Conservation (phyloP, 164 flowering plant species). For the Dillenia suffruticosa region DNA sequence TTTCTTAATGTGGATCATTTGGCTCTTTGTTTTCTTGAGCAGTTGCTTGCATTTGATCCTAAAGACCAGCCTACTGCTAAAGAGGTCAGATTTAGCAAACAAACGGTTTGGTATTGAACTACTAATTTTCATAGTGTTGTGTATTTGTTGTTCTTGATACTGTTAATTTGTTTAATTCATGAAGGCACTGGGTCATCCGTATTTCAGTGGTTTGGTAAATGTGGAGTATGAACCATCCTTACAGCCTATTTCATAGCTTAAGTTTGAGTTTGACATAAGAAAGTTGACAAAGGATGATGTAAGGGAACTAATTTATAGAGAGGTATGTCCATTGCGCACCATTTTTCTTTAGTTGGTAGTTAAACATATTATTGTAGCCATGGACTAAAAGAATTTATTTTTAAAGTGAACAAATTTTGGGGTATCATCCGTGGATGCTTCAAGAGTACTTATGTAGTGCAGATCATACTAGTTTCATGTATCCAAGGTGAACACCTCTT, state of each 20-base stretch:
- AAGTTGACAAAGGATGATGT: constrained; percentile 78
- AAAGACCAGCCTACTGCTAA: constrained; percentile 90
- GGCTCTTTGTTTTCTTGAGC: constrained; percentile 81
- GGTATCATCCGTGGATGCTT: constrained; percentile 99
- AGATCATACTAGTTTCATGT: constrained; percentile 80
- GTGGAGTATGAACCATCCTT: constrained; percentile 72
- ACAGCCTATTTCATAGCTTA: constrained; percentile 79
- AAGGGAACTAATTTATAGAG: constrained; percentile 85
- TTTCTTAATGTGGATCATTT: constrained; percentile 71
- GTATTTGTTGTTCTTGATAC: constrained; percentile 12
- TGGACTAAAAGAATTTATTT: constrained; percentile 11
- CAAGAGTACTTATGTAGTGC: constrained; percentile 78
- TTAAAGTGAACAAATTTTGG: constrained; percentile 71
- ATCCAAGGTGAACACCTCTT: constrained; percentile 66
- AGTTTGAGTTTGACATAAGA: constrained; percentile 92
- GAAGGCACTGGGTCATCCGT: constrained; percentile 90
- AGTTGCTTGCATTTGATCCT: constrained; percentile 88
- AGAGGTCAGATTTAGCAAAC: constrained; percentile 45
- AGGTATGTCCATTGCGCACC: constrained; percentile 39
- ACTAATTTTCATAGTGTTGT: too few relatives aligned
- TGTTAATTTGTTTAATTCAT: constrained; percentile 13
- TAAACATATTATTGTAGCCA: constrained; percentile 8
- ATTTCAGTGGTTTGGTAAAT: constrained; percentile 74
- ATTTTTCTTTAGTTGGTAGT: background rate
- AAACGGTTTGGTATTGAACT: background rate